Evolutionary conservation across 164 flowering plant genomes (phyloP).

Genomic region (Malania oleifera): DNA sequence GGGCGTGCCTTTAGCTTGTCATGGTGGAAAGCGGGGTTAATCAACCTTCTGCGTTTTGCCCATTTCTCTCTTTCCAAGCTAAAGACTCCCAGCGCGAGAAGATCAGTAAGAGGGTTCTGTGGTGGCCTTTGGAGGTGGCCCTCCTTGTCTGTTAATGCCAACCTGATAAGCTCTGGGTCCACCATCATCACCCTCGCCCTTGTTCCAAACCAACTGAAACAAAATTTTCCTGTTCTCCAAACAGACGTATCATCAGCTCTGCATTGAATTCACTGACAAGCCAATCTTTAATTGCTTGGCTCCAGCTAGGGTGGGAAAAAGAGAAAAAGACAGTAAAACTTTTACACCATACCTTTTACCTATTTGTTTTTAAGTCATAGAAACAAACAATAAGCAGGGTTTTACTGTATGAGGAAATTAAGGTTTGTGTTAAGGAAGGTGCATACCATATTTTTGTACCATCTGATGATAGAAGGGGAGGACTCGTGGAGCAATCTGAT

Average conservation of each 20-base stretch:
- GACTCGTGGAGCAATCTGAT: constrained; percentile 32
- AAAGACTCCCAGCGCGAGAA: constrained; percentile 28
- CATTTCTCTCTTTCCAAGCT: constrained; percentile 37
- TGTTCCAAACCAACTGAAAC: constrained; percentile 31
- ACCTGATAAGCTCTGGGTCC: constrained; percentile 39
- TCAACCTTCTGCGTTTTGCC: constrained; percentile 34
- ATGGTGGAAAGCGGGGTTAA: constrained; percentile 41
- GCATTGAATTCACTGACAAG: too few relatives aligned
- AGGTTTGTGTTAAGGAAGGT: not conserved
- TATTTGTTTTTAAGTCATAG: too few relatives aligned
- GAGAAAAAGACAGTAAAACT: too few relatives aligned
- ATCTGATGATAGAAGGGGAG: constrained; percentile 18
- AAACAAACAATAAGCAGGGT: too few relatives aligned
- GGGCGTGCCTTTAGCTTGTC: constrained; percentile 40
- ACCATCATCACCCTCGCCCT: constrained; percentile 33
- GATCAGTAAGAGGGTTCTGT: constrained; percentile 24
- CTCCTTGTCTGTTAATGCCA: constrained; percentile 25
- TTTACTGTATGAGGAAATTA: too few relatives aligned
- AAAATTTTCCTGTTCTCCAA: constrained; percentile 29
- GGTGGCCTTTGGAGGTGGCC: constrained; percentile 39
- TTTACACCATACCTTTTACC: too few relatives aligned
- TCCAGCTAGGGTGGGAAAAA: too few relatives aligned
- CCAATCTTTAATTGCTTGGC: too few relatives aligned
- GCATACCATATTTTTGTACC: constrained; percentile 37
- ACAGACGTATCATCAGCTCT: too few relatives aligned